Evolutionary conservation across 1,139 yeast genomes (phyloP).

Genomic region (Pichia sp.): DNA sequence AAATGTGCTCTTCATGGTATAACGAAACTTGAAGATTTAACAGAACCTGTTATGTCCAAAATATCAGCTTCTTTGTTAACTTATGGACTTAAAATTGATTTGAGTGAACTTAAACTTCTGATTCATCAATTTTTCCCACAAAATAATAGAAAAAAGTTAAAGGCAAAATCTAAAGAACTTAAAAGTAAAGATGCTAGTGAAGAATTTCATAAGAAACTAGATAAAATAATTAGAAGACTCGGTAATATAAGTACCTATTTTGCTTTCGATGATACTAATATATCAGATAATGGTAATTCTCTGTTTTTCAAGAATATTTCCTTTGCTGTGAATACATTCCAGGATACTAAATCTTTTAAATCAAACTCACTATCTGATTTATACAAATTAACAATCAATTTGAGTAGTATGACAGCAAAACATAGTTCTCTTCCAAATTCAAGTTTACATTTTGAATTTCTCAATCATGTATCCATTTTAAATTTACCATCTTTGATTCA

Average conservation of each 20-base stretch:
- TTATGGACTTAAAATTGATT: conserved; percentile 10
- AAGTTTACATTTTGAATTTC: conserved; percentile 13
- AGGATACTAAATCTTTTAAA: conserved; percentile 8
- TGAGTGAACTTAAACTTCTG: conserved; percentile 4
- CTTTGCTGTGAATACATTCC: conserved; percentile 9
- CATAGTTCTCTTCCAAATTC: conserved; percentile 2
- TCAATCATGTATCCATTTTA: conserved; percentile 14
- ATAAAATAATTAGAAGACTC: conserved; percentile 3
- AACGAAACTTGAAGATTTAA: conserved; percentile 1
- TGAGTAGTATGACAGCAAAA: conserved; percentile 10
- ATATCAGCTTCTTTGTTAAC: conserved; percentile 8
- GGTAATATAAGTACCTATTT: conserved; percentile 9
- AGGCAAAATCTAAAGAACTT: not conserved
- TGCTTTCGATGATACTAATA: conserved; percentile 11
- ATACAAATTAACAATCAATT: conserved; percentile 13
- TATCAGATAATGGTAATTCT: not conserved
- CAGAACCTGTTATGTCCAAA: conserved; percentile 2
- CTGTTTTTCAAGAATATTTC: conserved; percentile 9
- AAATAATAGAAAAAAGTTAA: not conserved
- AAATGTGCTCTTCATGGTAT: conserved; percentile 12
- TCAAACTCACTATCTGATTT: conserved; percentile 4
- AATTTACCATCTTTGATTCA: conserved; percentile 9
- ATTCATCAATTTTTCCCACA: not conserved
- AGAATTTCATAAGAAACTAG: not conserved
- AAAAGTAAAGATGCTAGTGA: not conserved